phyloP scores from a whole-genome alignment of 371 early-diverging fungal species.

The Lichtheimia hyalospora region DNA sequence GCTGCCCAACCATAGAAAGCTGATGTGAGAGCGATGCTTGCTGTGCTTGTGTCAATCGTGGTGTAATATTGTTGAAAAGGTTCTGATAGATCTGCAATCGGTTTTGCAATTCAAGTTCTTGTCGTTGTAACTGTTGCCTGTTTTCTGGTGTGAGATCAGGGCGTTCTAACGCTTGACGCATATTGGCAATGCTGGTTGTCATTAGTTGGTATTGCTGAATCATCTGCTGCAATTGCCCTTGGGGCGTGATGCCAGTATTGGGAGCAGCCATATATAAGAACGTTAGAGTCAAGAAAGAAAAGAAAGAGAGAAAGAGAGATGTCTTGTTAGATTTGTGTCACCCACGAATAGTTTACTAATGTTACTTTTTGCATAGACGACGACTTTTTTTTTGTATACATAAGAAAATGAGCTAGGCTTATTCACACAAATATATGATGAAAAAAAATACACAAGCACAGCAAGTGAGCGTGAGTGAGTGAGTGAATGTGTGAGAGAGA shows the following conservation, averaged over 20 bases:
- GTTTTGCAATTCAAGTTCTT: conserved; percentile 18
- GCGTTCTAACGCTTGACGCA: conserved; percentile 36
- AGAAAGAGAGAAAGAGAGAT: too few relatives aligned
- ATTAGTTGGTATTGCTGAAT: conserved; percentile 6
- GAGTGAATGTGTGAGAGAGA: conserved; percentile 3
- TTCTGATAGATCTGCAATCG: conserved; percentile 14
- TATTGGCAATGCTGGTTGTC: conserved; percentile 10
- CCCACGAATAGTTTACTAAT: too few relatives aligned
- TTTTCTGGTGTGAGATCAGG: conserved; percentile 34
- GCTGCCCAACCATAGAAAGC: neutral
- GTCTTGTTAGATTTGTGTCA: too few relatives aligned
- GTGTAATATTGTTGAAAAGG: conserved; percentile 1
- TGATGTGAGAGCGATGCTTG: conserved; percentile 6
- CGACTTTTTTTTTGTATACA: too few relatives aligned
- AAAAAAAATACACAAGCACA: conserved; percentile 6
- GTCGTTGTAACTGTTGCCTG: conserved; percentile 18
- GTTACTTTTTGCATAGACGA: too few relatives aligned
- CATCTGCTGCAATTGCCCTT: too few relatives aligned
- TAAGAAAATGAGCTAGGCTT: too few relatives aligned
- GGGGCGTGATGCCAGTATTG: too few relatives aligned
- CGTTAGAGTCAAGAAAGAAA: too few relatives aligned
- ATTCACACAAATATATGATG: too few relatives aligned
- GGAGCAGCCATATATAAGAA: too few relatives aligned
- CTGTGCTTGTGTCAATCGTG: conserved; percentile 4
- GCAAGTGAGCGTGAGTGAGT: conserved; percentile 5